Evolutionary conservation across 306 rosid species (phyloP), one percentile per base, ranked within the genome.

Genomic region (Neltuma alba): DNA sequence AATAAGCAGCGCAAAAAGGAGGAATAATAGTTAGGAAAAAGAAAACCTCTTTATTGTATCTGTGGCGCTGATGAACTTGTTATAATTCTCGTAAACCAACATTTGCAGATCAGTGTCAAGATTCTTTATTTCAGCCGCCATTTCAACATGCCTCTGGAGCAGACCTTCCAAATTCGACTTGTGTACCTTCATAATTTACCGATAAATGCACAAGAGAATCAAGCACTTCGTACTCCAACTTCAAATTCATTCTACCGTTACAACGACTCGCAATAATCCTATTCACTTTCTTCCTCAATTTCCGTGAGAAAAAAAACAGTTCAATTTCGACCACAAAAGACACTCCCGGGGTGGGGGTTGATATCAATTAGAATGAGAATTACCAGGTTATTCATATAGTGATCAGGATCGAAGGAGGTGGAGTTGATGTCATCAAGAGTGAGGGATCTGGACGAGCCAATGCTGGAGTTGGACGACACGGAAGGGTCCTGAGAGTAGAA

Each of bases 121-220:
- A 88, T 92, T 92, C 93, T 95, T 95, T 7, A 90, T 95, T 82
- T 95, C 98, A 21, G 97, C 93, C 21, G 97, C 96, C 97, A 95
- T 91, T 80, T 90, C 88, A 50, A 92, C 94, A 40, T 95, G 98
- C 76, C 82, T 86, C 47, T 91, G 93, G 14, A 95, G 87, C 68
- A 95, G 88, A 63, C 92, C 93, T 89, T 95, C 98, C 83, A 95
- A 82, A 83, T 83, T 95, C 40, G 91, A 85, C 70, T 89, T 87
- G 31, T 87, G 85, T 2, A 81, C 92, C 99, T 92, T 75, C 77
- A 79, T 12, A 62, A 41, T 76, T 78, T 20, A 83, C 36, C 23
- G 42, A 61, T 70, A 42, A 60, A 66, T 34, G 37, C 28, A 48
- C 31, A 33, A 62, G 70, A 36, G 54, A 47, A 61, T 31, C 63